Percentiles rank a stretch among this genome's conserved stretches.
phyloP scores from a whole-genome alignment of 768 basidiomycete genomes.

The Sporobolomyces roseus region DNA sequence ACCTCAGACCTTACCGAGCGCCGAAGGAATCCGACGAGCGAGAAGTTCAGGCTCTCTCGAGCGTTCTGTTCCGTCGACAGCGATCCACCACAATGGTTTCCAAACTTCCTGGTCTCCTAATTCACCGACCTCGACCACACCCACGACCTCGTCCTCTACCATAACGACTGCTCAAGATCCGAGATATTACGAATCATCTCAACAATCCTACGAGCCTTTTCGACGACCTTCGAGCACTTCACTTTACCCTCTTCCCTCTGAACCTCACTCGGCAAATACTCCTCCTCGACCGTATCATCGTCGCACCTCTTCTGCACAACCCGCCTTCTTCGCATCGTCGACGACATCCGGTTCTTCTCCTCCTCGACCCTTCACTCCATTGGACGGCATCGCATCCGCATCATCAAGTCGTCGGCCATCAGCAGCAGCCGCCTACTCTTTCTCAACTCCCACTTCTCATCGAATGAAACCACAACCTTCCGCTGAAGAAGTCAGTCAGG shows the following conservation, averaged over 20 bases:
- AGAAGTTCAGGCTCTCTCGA: conserved; percentile 3
- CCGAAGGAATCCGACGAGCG: not conserved
- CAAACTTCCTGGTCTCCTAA: not conserved
- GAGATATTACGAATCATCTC: not conserved
- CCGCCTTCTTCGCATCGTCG: not conserved
- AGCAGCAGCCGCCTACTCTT: conserved; percentile 5
- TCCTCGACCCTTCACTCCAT: not conserved
- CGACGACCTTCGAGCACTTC: conserved; percentile 5
- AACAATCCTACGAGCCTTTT: not conserved
- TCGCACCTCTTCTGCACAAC: not conserved
- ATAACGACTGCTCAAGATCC: no score
- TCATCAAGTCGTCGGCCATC: not conserved
- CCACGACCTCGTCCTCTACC: not conserved
- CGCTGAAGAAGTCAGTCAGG: conserved; percentile 15
- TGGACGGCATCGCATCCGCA: not conserved
- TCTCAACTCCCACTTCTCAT: not conserved
- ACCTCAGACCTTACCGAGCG: not conserved
- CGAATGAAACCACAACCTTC: not conserved
- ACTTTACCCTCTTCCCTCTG: not conserved
- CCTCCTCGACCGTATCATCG: not conserved
- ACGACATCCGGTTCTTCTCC: not conserved
- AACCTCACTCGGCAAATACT: not conserved
- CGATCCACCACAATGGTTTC: not conserved
- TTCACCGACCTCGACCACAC: not conserved
- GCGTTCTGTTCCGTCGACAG: not conserved